Evolutionary conservation across 306 rosid species (phyloP).

Genomic region (Quercus gilva): DNA sequence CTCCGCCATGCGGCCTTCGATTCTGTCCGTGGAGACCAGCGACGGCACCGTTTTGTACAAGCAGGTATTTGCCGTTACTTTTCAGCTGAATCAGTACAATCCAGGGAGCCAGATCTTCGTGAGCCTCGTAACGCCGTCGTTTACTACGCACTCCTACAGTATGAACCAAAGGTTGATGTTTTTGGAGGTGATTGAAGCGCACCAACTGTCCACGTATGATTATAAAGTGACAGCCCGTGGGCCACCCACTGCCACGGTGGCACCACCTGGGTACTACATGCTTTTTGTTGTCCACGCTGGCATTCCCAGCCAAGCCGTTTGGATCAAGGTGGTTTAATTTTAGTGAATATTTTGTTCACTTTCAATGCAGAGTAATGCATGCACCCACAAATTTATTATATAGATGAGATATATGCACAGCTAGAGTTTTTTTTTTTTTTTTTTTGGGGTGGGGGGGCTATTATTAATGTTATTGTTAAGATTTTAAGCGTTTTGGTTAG

Average conservation of each 20-base stretch:
- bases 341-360: constrained; percentile 15
- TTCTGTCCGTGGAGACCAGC: constrained; percentile 35
- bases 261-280: constrained; percentile 77
- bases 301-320: constrained; percentile 52
- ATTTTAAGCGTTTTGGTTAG: too few species aligned
- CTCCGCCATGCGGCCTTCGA: constrained; percentile 27
- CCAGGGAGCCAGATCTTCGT: constrained; percentile 10
- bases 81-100: constrained; percentile 23
- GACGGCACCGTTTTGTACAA: constrained; percentile 33
- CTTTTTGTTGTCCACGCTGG: constrained; percentile 61
- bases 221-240: constrained; percentile 48
- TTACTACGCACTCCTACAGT: constrained; percentile 65
- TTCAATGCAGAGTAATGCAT: too few species aligned
- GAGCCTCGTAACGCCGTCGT: constrained; percentile 58
- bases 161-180: constrained; percentile 66
- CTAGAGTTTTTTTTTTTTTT: too few species aligned
- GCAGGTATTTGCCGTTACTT: constrained; percentile 32
- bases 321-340: constrained; percentile 49
- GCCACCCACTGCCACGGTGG: constrained; percentile 43
- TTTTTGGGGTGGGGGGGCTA: too few species aligned
- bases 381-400: too few species aligned
- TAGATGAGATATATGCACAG: too few species aligned
- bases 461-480: too few species aligned
- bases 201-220: constrained; percentile 12
- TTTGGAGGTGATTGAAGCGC: constrained; percentile 25